Evolutionary conservation across 1,284 basidiomycete species (phyloP), one percentile per base, ranked within the genome.

Genomic region (Grifola frondosa): DNA sequence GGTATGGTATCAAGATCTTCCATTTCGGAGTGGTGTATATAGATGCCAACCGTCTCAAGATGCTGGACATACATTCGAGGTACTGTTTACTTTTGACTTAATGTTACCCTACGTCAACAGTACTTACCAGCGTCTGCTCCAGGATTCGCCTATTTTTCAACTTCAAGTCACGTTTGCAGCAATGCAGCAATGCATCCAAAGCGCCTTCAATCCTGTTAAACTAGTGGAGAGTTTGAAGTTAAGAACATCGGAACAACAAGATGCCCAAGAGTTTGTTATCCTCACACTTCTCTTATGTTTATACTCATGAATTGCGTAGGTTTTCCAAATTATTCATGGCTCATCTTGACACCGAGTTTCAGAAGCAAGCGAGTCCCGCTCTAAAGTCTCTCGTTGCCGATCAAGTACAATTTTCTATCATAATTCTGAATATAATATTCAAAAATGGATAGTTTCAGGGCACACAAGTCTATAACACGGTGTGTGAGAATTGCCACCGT

Each of bases 291-390:
- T n/a, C n/a, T n/a, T n/a, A n/a, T n/a, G n/a, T n/a, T n/a, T n/a
- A n/a, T 31, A 25, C 17, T 29, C 24, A 35, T 26, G 44, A 44
- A 16, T 15, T 21, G 24, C 17, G 3, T 57, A 95, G 92, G 59
- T 97, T 97, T 61, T 91, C 90, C 0, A 96, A 97, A 58, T 75
- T 97, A 13, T 96, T 97, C 67, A 87, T 96, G 79, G 83, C 82
- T 5, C 83, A 92, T 58, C 75, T 97, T 20, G 87, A 88, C 47
- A 73, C 73, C 15, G 90, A 95, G 64, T 95, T 96, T 63, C 78
- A 81, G 65, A 89, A 86, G 56, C 85, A 92, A 59, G 66, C 72
- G 2, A 68, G 77, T 40, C 75, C 80, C 2, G 65, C 67, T 9
- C 66, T 92, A 13, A 78, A 73, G 50, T 79, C 79, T 6, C 73